Evolutionary conservation across 306 rosid genomes (phyloP).

Genomic region (Vigna nakashimae): DNA sequence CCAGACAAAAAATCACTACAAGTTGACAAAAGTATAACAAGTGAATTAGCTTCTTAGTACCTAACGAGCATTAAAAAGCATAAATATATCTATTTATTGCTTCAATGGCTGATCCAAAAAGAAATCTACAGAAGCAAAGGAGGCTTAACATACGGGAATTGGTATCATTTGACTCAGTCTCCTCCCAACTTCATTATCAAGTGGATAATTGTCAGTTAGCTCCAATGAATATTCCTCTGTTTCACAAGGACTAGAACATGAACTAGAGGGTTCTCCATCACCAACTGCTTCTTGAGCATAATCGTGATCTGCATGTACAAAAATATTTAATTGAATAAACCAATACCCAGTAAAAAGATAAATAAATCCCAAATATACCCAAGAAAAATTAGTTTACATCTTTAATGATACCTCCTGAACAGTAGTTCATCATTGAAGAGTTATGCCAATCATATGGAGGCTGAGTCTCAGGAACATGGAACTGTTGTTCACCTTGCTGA

Average conservation of each 20-base stretch:
- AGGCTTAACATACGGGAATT: conserved; percentile 67
- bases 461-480: conserved; percentile 48
- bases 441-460: conserved; percentile 59
- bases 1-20: conserved; percentile 1
- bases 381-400: conserved; percentile 16
- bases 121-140: conserved; percentile 38
- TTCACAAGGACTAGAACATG: conserved; percentile 69
- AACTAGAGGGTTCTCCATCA: conserved; percentile 56
- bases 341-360: conserved; percentile 8
- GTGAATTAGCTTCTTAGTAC: conserved; percentile 20
- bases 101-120: conserved; percentile 43
- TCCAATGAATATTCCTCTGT: conserved; percentile 53
- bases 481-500: conserved; percentile 55
- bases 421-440: conserved; percentile 53
- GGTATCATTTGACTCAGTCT: conserved; percentile 65
- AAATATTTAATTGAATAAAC: conserved; percentile 30
- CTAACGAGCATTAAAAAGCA: conserved; percentile 35
- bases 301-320: conserved; percentile 50
- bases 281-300: conserved; percentile 52
- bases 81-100: conserved; percentile 33
- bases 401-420: conserved; percentile 53
- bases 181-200: conserved; percentile 61
- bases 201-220: conserved; percentile 52
- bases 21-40: conserved; percentile 9
- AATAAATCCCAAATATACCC: conserved; percentile 6